Base-by-base conservation (phyloP, 345 rosid species). In the Xanthoceras sorbifolium region DNA sequence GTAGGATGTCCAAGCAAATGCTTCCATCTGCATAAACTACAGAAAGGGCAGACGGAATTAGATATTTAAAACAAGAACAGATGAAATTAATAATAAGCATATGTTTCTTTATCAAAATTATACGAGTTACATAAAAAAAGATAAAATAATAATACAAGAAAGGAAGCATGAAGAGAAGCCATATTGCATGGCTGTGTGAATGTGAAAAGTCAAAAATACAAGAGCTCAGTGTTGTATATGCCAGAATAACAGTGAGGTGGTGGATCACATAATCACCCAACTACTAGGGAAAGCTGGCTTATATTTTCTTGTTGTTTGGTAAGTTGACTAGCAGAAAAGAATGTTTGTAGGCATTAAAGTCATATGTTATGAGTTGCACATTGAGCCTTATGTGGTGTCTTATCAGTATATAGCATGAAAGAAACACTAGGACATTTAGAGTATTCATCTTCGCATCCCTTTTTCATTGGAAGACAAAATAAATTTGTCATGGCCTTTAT, bases 11-110 rank as follows among this genome's bases (percentile, higher is more conserved):
- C 86, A 92, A 86, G 71, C 97, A 92, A 69, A 92, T 92, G 80
- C 97, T 92, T 63, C 97, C 97, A 86, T 92, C 94, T 1, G 97
- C 97, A 81, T 92, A 92, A 72, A 92, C 97, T 92, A 78, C 69
- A 77, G 0, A 74, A 61, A 9, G 62, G 28, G 60, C 31, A 71
- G 44, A n/a, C 18, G 3, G 36, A 31, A 32, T 42, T 60, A 75
- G 72, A 54, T 71, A 32, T 29, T 72, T 26, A 36, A 26, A 59
- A 29, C 31, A 50, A 46, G 64, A 72, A 57, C 9, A 23, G 20
- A 46, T 9, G 29, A 52, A 72, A 69, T 26, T 15, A 46, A 55
- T 23, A 32, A 15, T 12, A 31, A 32, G 26, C 22, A 23, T 50
- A 62, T n/a, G 26, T 42, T 2, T 42, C 17, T 69, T 32, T 44